Conservation (phyloP, 2,329 filamentous ascomycete genomes). For the Xylariomycetidae sp. region DNA sequence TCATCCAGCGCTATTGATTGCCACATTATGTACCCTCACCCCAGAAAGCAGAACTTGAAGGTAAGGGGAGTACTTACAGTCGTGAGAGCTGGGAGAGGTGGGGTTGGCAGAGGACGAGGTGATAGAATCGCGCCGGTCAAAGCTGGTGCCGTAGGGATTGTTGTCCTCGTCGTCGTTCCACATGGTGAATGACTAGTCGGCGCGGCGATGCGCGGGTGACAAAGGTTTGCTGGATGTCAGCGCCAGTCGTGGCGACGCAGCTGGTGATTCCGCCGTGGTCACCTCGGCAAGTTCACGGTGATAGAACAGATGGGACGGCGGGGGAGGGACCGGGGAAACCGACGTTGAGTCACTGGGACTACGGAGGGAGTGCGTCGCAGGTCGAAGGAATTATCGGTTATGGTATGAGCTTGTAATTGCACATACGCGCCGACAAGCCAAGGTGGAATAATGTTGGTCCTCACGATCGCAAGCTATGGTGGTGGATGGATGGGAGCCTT, state of each 20-base stretch:
- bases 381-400: too few species aligned
- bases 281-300: too few species aligned
- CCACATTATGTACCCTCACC: slow-evolving; percentile 28
- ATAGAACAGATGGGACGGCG: too few species aligned
- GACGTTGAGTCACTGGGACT: too few species aligned
- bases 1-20: slow-evolving; percentile 31
- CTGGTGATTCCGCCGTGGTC: too few species aligned
- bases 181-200: slow-evolving; percentile 50
- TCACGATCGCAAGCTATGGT: too few species aligned
- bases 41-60: slow-evolving; percentile 9
- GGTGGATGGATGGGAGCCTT: too few species aligned
- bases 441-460: too few species aligned
- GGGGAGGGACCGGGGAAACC: too few species aligned
- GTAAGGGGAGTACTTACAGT: slow-evolving; percentile 43
- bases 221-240: slow-evolving; percentile 6
- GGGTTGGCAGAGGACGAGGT: slow-evolving; percentile 62
- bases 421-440: too few species aligned
- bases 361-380: too few species aligned
- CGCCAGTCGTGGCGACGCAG: slow-evolving; percentile 3
- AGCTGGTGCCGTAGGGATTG: slow-evolving; percentile 89
- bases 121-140: slow-evolving; percentile 79
- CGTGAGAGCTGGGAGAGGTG: slow-evolving; percentile 51
- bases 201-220: slow-evolving; percentile 4
- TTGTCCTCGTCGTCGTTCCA: slow-evolving; percentile 97
- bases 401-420: too few species aligned